Percentiles rank a stretch among this genome's conserved stretches.
phyloP scores from a whole-genome alignment of 202 grass and related monocot species.

The Schoenoplectus triqueter region DNA sequence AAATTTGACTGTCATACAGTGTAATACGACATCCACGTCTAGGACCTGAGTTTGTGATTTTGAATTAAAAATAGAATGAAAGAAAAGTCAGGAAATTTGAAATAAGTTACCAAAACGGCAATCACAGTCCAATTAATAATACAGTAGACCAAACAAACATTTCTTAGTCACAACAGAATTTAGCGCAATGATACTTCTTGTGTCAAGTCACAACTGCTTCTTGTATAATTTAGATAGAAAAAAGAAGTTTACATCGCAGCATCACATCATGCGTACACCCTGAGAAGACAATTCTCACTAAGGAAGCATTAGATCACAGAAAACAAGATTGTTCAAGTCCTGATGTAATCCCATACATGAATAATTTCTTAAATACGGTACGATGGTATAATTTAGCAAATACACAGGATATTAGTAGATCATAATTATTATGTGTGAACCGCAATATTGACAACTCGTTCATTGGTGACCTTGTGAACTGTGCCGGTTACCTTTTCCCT shows the following conservation, averaged over 20 bases:
- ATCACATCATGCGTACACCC: slow-evolving; percentile 19
- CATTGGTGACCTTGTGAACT: slow-evolving; percentile 37
- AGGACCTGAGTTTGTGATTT: background rate
- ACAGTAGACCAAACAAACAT: background rate
- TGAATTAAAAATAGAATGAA: background rate
- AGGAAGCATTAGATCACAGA: slow-evolving; percentile 29
- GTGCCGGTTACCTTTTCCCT: slow-evolving; percentile 26
- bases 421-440: slow-evolving; percentile 26
- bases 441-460: slow-evolving; percentile 40
- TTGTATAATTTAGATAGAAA: slow-evolving; percentile 28
- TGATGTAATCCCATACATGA: slow-evolving; percentile 37
- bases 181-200: background rate
- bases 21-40: too few relatives aligned
- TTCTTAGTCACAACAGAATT: background rate
- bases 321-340: slow-evolving; percentile 35
- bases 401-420: slow-evolving; percentile 28
- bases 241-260: slow-evolving; percentile 32
- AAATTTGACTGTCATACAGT: too few relatives aligned
- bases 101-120: background rate
- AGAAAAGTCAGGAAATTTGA: background rate
- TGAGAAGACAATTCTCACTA: slow-evolving; percentile 36
- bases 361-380: slow-evolving; percentile 33
- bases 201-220: slow-evolving; percentile 23
- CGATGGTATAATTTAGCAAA: slow-evolving; percentile 33
- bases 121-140: background rate